Evolutionary conservation across 2,329 filamentous ascomycete genomes (phyloP).

Genomic region (Colletotrichum viniferum): DNA sequence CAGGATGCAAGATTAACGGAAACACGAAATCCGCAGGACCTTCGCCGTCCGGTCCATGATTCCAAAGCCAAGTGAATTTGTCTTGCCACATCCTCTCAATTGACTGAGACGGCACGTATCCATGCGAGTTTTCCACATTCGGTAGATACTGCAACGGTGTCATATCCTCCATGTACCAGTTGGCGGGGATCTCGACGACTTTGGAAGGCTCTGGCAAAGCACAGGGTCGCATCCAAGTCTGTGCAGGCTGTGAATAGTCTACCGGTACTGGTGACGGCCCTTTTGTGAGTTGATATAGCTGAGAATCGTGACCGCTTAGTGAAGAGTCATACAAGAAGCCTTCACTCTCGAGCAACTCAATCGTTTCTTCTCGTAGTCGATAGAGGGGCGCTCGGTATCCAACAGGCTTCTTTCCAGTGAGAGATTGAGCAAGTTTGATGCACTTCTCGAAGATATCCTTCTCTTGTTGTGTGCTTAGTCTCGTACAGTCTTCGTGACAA

Average conservation of each 20-base stretch:
- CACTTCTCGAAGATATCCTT: conserved; percentile 47
- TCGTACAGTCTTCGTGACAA: conserved; percentile 48
- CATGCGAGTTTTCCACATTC: conserved; percentile 54
- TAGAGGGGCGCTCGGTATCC: conserved; percentile 56
- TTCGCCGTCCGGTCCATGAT: conserved; percentile 36
- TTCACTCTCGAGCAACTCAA: conserved; percentile 46
- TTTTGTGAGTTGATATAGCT: conserved; percentile 44
- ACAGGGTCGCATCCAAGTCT: conserved; percentile 51
- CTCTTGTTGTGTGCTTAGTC: conserved; percentile 49
- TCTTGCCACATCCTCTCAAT: conserved; percentile 67
- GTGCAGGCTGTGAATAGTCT: conserved; percentile 36
- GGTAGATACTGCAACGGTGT: conserved; percentile 52
- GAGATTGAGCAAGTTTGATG: conserved; percentile 35
- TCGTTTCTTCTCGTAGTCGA: conserved; percentile 48
- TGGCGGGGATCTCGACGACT: conserved; percentile 50
- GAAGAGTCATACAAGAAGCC: conserved; percentile 50
- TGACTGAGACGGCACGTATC: conserved; percentile 60
- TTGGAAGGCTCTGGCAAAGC: conserved; percentile 17
- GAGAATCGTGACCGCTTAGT: conserved; percentile 48
- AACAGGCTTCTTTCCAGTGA: conserved; percentile 43
- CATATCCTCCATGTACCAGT: conserved; percentile 56
- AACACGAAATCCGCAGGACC: conserved; percentile 46
- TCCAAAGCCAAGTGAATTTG: conserved; percentile 60
- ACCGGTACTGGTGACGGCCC: conserved; percentile 41
- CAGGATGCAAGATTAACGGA: conserved; percentile 59